These are phyloP conservation scores for Aspergillus sparsus DNA, from an alignment of 495 filamentous ascomycete genomes.

Conservation along the genomic window DNA sequence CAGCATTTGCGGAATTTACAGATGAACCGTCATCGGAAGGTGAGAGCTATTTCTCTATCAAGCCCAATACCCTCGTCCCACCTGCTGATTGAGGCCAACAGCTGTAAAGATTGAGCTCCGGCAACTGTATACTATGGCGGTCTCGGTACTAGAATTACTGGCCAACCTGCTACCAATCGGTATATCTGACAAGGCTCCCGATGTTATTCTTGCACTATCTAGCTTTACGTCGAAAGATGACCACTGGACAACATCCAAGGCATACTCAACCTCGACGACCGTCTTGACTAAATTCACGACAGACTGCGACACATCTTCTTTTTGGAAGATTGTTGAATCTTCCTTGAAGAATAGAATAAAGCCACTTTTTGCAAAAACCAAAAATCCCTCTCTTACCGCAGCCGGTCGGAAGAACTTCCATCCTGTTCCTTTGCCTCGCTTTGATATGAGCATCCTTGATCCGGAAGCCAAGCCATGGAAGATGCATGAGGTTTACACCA, in stretches of 20 bases:
- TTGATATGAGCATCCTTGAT: conserved; percentile 50
- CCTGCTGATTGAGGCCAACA: conserved; percentile 8
- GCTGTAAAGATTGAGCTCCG: conserved; percentile 24
- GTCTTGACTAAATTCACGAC: conserved; percentile 45
- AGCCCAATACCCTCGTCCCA: too few species aligned
- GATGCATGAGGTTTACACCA: conserved; percentile 56
- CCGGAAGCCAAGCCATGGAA: conserved; percentile 72
- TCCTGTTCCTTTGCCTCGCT: conserved; percentile 41
- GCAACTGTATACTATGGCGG: conserved; percentile 31
- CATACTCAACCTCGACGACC: conserved; percentile 30
- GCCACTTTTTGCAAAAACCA: conserved; percentile 70
- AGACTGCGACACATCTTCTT: conserved; percentile 17
- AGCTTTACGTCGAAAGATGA: conserved; percentile 53
- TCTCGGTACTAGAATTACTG: conserved; percentile 36
- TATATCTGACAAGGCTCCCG: conserved; percentile 20
- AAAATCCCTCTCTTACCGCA: conserved; percentile 60
- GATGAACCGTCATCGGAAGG: conserved; percentile 28
- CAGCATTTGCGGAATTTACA: conserved; percentile 34
- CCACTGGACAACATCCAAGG: conserved; percentile 54
- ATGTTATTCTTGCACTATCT: conserved; percentile 39
- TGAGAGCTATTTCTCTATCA: conserved; percentile 21
- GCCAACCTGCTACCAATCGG: conserved; percentile 22
- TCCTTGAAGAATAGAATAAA: conserved; percentile 57
- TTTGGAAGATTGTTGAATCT: conserved; percentile 55
- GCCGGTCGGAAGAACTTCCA: conserved; percentile 62